Percentiles rank a stretch among this genome's conserved stretches.
phyloP scores from a whole-genome alignment of 495 filamentous ascomycete species.

The Penicillium waksmanii region DNA sequence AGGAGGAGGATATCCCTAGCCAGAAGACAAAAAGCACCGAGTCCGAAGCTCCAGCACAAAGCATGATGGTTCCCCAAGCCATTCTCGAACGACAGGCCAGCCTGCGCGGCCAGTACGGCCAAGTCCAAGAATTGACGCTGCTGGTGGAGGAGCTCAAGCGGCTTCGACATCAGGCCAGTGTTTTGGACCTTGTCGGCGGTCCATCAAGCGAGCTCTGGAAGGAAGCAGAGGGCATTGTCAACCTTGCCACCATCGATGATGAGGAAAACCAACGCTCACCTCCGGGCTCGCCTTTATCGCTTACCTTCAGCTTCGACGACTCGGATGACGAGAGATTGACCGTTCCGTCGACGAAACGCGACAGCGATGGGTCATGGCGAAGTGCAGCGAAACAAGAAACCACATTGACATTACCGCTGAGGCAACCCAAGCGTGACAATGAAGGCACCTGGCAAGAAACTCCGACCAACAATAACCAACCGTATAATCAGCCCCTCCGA shows the following conservation, averaged over 20 bases:
- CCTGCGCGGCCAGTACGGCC: conserved; percentile 82
- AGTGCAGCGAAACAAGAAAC: conserved; percentile 7
- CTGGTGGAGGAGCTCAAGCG: conserved; percentile 82
- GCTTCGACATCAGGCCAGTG: conserved; percentile 62
- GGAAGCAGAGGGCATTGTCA: conserved; percentile 87
- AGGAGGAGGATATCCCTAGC: conserved; percentile 36
- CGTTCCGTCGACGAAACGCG: conserved; percentile 33
- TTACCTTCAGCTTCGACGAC: conserved; percentile 58
- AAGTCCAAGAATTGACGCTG: conserved; percentile 81
- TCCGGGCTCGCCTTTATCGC: conserved; percentile 54
- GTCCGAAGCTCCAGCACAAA: conserved; percentile 31
- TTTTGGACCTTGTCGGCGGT: conserved; percentile 66
- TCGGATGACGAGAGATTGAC: conserved; percentile 62
- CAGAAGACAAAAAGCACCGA: conserved; percentile 32
- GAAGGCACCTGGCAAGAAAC: conserved; percentile 24
- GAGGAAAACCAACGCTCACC: conserved; percentile 60
- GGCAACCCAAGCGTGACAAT: conserved; percentile 29
- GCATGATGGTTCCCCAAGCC: conserved; percentile 77
- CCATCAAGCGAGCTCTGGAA: conserved; percentile 70
- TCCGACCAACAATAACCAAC: neutral
- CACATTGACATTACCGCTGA: conserved; percentile 6
- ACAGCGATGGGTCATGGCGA: conserved; percentile 42
- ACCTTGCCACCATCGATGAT: conserved; percentile 81
- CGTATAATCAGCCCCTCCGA: conserved; percentile 18
- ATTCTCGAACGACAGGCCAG: conserved; percentile 85